A percentile compares a stretch with the other conserved stretches of the same genome.
These are phyloP conservation scores for Conoideocrella luteorostrata DNA, from an alignment of 2,329 filamentous ascomycete genomes.

Conservation along the genomic window DNA sequence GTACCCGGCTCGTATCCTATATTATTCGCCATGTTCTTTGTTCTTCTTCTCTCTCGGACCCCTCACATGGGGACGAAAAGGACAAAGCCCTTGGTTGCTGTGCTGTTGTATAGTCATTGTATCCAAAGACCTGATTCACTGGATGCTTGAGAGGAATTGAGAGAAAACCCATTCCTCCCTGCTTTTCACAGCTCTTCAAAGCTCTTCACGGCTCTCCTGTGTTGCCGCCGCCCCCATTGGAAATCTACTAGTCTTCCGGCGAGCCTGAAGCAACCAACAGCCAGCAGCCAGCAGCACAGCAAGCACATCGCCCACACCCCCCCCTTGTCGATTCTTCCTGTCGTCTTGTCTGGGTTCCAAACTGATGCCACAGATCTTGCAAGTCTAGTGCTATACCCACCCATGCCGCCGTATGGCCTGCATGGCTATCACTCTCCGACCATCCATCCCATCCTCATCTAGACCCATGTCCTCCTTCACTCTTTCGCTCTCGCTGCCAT, in stretches of 20 bases:
- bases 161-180: no score
- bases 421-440: background rate
- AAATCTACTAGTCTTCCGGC: background rate
- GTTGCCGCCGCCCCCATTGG: background rate
- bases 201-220: no score
- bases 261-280: background rate
- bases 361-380: conserved; percentile 12
- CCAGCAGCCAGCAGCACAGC: background rate
- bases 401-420: conserved; percentile 1
- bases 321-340: conserved; percentile 2
- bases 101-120: no score
- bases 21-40: background rate
- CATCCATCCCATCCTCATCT: conserved; percentile 1
- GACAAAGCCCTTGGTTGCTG: no score
- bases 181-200: background rate
- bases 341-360: conserved; percentile 5
- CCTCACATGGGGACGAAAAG: no score
- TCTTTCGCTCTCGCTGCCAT: background rate
- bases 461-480: background rate
- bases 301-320: background rate
- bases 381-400: conserved; percentile 2
- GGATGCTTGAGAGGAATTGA: no score
- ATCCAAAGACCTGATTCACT: no score
- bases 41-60: background rate
- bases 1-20: conserved; percentile 1